Conservation (phyloP, 2,329 filamentous ascomycete species). For the Aspergillus fructus region DNA sequence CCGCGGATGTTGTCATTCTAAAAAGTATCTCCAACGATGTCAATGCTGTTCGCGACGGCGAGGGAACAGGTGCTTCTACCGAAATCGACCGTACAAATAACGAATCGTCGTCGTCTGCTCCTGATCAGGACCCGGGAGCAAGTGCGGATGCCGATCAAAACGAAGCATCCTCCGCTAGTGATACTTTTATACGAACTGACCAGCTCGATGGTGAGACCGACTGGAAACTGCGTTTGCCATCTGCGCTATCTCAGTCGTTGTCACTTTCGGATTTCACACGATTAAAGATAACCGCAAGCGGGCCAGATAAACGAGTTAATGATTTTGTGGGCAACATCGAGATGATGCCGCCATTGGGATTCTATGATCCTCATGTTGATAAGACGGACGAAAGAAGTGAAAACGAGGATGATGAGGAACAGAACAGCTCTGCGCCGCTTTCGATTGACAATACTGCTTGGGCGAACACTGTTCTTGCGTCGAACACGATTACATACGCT, state of each 20-base stretch:
- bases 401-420: constrained; percentile 19
- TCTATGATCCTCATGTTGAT: constrained; percentile 46
- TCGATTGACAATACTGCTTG: constrained; percentile 97
- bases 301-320: constrained; percentile 91
- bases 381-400: constrained; percentile 25
- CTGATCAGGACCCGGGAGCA: constrained; percentile 14
- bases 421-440: constrained; percentile 65
- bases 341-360: constrained; percentile 57
- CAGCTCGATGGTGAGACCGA: constrained; percentile 97
- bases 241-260: constrained; percentile 79
- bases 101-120: constrained; percentile 15
- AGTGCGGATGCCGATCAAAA: constrained; percentile 23
- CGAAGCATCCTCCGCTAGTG: constrained; percentile 56
- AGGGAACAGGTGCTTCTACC: constrained; percentile 22
- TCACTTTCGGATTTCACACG: constrained; percentile 67
- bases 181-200: constrained; percentile 96
- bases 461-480: constrained; percentile 97
- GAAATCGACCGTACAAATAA: constrained; percentile 28
- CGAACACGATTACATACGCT: constrained; percentile 82
- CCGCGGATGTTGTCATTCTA: constrained; percentile 89
- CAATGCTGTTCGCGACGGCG: constrained; percentile 27
- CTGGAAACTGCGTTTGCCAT: constrained; percentile 92
- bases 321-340: constrained; percentile 91
- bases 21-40: constrained; percentile 70
- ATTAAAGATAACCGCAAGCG: constrained; percentile 73